Base-by-base conservation (phyloP, 345 rosid genomes). In the Brassica incana region DNA sequence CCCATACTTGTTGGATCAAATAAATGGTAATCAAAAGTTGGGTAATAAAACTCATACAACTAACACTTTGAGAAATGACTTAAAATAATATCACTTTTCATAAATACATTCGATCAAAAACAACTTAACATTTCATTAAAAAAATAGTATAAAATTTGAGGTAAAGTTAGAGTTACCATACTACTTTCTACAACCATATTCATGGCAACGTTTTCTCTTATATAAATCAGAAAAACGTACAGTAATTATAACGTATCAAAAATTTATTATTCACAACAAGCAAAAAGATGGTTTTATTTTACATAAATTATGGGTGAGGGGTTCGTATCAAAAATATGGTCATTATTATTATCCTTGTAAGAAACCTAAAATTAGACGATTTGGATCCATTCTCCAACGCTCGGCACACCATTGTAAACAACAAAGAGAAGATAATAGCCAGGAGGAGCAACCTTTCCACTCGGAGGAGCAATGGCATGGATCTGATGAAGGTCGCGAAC, bases 371-470 rank as follows among this genome's bases (percentile, higher is more conserved):
- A 30, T 81, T 72, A 85, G 10, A 77, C 82, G 67, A 87, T 77
- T 60, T 87, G 89, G 58, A 88, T 84, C 91, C 90, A 90, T 33
- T 77, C 76, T 56, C 84, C 81, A 10, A 64, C 63, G 29, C 90
- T 88, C 0, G 90, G 94, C 5, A 88, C 84, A 14, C 87, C 90
- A 5, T 78, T 77, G 72, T 81, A 79, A 54, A 86, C 88, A 2
- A 80, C 89, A 40, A 2, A 81, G 36, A 88, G 72, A 70, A 87
- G 65, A 69, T 84, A 88, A 67, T 88, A 87, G 5, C 92, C 90
- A 5, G 87, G 87, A 48, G 92, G 94, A 71, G 92, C 90, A 64
- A 88, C 45, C 14, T 36, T 79, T 54, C 87, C 80, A 50, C 76
- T 67, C 0, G 87, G 84, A 3, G 92, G 94, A 11, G 90, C 84